These are phyloP conservation scores for Pezicula carpinea DNA, from an alignment of 2,329 filamentous ascomycete genomes.

Conservation along the genomic window DNA sequence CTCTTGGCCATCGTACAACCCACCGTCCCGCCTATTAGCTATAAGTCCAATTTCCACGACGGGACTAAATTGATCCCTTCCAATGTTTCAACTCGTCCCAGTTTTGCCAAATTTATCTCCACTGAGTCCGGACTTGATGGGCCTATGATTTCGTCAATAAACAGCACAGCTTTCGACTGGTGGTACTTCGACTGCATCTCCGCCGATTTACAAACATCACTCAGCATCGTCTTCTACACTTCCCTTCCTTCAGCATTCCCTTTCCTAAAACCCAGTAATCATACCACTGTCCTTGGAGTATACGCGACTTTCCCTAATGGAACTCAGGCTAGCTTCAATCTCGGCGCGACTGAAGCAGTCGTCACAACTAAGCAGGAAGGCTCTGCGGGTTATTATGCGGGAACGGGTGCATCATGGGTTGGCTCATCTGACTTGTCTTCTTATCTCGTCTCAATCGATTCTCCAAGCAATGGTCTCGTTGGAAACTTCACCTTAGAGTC, in stretches of 20 bases:
- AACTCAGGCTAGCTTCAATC: neutral
- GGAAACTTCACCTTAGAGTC: conserved; percentile 11
- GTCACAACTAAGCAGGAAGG: conserved; percentile 11
- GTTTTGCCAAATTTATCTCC: neutral
- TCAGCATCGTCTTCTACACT: conserved; percentile 31
- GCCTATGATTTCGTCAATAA: conserved; percentile 17
- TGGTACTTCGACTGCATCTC: conserved; percentile 37
- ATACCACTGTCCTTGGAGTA: conserved; percentile 8
- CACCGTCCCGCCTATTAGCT: neutral
- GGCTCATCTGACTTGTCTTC: conserved; percentile 10
- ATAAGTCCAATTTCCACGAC: neutral
- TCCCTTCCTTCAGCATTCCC: conserved; percentile 31
- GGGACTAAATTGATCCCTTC: neutral
- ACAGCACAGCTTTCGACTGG: conserved; percentile 24
- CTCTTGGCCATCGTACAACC: neutral
- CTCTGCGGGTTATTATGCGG: conserved; percentile 10
- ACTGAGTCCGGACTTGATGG: conserved; percentile 8
- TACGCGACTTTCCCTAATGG: conserved; percentile 12
- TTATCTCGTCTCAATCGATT: conserved; percentile 12
- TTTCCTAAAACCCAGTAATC: conserved; percentile 13
- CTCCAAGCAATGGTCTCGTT: conserved; percentile 8
- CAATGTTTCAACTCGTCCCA: neutral
- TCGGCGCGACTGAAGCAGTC: conserved; percentile 7
- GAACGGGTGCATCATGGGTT: conserved; percentile 9
- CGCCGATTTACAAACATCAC: conserved; percentile 18